These are phyloP conservation scores for Volvox reticuliferus DNA, from an alignment of 139 green algal genomes.

Conservation along the genomic window DNA sequence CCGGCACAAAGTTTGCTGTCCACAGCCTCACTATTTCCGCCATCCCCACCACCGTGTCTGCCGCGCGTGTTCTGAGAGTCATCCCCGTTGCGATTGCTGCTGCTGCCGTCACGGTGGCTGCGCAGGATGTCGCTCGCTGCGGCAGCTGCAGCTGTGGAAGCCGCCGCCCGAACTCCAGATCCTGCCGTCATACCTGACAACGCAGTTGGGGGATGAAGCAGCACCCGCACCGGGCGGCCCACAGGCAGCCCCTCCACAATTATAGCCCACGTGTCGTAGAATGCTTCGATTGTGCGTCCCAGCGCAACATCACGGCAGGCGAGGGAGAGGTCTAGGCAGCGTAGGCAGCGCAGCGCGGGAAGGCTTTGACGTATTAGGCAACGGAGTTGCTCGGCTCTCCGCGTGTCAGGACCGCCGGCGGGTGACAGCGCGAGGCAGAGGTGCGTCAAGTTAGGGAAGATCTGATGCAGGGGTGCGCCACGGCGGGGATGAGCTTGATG, in stretches of 20 bases:
- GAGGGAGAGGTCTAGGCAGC: slow-evolving; percentile 28
- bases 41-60: background rate
- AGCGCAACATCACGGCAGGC: slow-evolving; percentile 12
- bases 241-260: slow-evolving; percentile 3
- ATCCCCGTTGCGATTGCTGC: background rate
- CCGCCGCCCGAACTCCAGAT: background rate
- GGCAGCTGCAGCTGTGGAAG: background rate
- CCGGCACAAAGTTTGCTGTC: background rate
- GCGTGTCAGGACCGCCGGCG: background rate
- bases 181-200: background rate
- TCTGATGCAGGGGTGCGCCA: background rate
- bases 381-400: background rate
- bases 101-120: too few species aligned
- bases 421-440: slow-evolving; percentile 14
- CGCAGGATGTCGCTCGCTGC: background rate
- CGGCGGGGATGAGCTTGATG: background rate
- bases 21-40: background rate
- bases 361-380: slow-evolving; percentile 9
- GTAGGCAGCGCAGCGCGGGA: slow-evolving; percentile 22
- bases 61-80: background rate
- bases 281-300: background rate
- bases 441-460: slow-evolving; percentile 30
- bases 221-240: slow-evolving; percentile 19
- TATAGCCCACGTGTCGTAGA: background rate
- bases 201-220: slow-evolving; percentile 29